Evolutionary conservation across 2,329 filamentous ascomycete species (phyloP), one percentile per base, ranked within the genome.

Genomic region (Dendryphion nanum): DNA sequence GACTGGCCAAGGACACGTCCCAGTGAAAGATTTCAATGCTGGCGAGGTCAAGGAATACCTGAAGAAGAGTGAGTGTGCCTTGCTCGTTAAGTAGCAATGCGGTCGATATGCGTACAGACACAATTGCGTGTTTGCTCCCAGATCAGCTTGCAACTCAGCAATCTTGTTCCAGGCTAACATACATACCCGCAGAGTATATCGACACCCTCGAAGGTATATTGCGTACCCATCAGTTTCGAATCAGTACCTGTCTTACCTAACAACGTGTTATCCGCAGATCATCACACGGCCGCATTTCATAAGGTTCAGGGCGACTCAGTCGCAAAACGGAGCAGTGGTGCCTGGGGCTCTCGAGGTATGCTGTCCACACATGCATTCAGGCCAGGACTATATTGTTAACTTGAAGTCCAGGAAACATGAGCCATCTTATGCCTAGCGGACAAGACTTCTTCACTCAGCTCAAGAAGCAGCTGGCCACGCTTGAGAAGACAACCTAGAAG

Each of bases 361-460:
- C 47, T 21, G n/a, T n/a, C n/a, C n/a, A n/a, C n/a, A n/a, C n/a
- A n/a, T n/a, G n/a, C n/a, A n/a, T n/a, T 40, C n/a, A 6, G 30
- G 16, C 17, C 12, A 23, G 15, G 20, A 4, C 24, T 33, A 47
- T 15, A 32, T n/a, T n/a, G n/a, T n/a, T n/a, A n/a, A n/a, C n/a
- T n/a, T n/a, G n/a, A n/a, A n/a, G 20, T 33, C 23, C 48, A 66
- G 62, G 61, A 35, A 61, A 55, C 40, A 63, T 61, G 53, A 49
- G 58, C 20, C 60, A 67, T 43, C 51, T 63, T n/a, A 70, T 71
- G 68, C 67, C 69, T 13, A 67, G 60, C 23, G 65, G 66, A 19
- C 67, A 71, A 45, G 61, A 67, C 42, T 73, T 73, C 56, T 69
- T 70, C 51, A 61, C 58, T 15, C 64, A 70, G 40, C 60, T 73